phyloP scores from a whole-genome alignment of 352 stramenopile species.

The Globisporangium yorkense region DNA sequence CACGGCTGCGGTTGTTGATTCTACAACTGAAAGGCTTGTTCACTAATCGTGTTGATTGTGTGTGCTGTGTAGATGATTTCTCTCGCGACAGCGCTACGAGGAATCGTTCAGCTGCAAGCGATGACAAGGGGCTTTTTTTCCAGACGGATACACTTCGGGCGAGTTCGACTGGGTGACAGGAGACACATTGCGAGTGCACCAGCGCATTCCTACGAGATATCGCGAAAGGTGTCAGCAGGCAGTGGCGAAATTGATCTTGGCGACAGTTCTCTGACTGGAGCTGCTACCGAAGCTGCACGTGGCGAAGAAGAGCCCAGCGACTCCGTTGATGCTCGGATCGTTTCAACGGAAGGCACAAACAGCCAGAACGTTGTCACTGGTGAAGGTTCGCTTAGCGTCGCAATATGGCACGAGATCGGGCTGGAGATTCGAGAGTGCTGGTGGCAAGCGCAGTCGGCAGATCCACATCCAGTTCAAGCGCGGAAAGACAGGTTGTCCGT shows the following conservation, averaged over 20 bases:
- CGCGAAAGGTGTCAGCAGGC: neutral
- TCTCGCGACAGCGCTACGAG: constrained; percentile 20
- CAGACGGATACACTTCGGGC: constrained; percentile 2
- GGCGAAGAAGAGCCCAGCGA: neutral
- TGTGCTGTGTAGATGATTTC: constrained; percentile 20
- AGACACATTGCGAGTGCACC: neutral
- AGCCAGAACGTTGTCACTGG: neutral
- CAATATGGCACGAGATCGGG: constrained; percentile 14
- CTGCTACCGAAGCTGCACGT: neutral
- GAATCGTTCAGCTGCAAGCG: constrained; percentile 29
- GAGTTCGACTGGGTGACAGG: neutral
- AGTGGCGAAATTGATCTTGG: neutral
- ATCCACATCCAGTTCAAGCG: neutral
- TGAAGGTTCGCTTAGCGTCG: neutral
- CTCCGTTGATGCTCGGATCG: neutral
- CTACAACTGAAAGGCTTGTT: neutral
- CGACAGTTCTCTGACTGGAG: neutral
- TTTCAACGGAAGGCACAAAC: neutral
- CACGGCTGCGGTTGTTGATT: neutral
- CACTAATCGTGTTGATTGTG: neutral
- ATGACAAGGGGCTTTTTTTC: constrained; percentile 21
- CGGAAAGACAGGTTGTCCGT: constrained; percentile 1
- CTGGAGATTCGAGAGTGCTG: constrained; percentile 27
- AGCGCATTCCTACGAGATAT: neutral
- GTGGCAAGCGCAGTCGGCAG: neutral